These are phyloP conservation scores for Chrysanthemum seticuspe DNA, from an alignment of 129 eudicot genomes.

Conservation along the genomic window DNA sequence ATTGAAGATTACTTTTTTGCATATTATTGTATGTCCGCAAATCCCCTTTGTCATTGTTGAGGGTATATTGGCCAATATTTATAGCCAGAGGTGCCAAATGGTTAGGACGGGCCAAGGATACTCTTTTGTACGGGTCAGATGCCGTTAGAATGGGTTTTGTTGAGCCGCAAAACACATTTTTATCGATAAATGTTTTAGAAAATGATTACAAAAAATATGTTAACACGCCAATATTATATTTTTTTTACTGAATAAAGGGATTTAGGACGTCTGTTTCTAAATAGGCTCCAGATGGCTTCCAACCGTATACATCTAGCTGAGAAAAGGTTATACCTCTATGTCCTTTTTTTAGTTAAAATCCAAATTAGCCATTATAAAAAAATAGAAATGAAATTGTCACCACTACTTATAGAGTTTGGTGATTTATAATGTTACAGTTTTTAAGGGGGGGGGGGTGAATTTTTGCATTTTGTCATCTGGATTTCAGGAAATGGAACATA, in stretches of 20 bases:
- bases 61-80: not conserved
- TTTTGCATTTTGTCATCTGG: not conserved
- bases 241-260: not conserved
- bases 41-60: not conserved
- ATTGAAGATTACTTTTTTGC: not conserved
- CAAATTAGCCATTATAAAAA: not conserved
- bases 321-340: not conserved
- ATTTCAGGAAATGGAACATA: not conserved
- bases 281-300: not conserved
- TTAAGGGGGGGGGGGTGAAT: not conserved
- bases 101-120: not conserved
- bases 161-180: not conserved
- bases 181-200: not conserved
- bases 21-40: not conserved
- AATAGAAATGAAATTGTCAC: not conserved
- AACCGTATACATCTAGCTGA: not conserved
- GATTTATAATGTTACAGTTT: not conserved
- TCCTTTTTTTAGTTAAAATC: not conserved
- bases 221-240: not conserved
- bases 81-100: slow-evolving; percentile 1
- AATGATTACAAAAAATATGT: not conserved
- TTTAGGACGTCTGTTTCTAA: not conserved
- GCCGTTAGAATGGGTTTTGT: not conserved
- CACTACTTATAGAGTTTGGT: not conserved
- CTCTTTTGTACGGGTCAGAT: not conserved